These are phyloP conservation scores for Pythium monospermum DNA, from an alignment of 352 stramenopile genomes.

Conservation along the genomic window DNA sequence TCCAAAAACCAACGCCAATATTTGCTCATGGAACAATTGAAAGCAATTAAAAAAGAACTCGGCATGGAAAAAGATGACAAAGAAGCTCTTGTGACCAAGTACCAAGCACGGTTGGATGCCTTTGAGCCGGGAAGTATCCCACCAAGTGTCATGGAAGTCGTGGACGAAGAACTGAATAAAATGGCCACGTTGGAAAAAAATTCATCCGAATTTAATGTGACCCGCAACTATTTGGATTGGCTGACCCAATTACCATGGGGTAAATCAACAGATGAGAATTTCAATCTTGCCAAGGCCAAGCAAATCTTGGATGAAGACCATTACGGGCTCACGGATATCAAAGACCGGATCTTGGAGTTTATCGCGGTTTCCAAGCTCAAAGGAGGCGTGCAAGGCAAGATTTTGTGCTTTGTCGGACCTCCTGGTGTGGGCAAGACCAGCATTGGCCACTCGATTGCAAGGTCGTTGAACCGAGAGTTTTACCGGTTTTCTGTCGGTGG, in stretches of 20 bases:
- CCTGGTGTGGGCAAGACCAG: conserved; percentile 92
- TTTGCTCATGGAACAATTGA: conserved; percentile 98
- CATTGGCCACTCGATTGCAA: conserved; percentile 96
- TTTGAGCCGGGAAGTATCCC: conserved; percentile 66
- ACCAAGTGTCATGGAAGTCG: conserved; percentile 86
- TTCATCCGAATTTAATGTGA: conserved; percentile 98
- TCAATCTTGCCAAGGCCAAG: conserved; percentile 93
- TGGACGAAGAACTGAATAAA: conserved; percentile 98
- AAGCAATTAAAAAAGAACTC: conserved; percentile 99
- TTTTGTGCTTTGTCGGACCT: conserved; percentile 95
- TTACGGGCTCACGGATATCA: conserved; percentile 98
- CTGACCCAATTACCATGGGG: conserved; percentile 97
- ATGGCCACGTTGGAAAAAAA: conserved; percentile 97
- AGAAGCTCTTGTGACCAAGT: conserved; percentile 96
- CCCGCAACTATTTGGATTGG: conserved; percentile 98
- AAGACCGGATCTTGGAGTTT: conserved; percentile 99
- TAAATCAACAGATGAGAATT: conserved; percentile 94
- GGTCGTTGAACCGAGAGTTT: conserved; percentile 96
- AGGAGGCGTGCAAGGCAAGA: conserved; percentile 96
- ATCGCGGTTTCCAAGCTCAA: conserved; percentile 98
- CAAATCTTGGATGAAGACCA: conserved; percentile 96
- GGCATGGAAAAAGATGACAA: conserved; percentile 99
- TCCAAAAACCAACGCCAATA: conserved; percentile 98
- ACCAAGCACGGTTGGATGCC: conserved; percentile 81
- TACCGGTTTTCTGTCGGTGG: conserved; percentile 98